Conservation (phyloP, 441 rosid species). For the Eruca vesicaria region DNA sequence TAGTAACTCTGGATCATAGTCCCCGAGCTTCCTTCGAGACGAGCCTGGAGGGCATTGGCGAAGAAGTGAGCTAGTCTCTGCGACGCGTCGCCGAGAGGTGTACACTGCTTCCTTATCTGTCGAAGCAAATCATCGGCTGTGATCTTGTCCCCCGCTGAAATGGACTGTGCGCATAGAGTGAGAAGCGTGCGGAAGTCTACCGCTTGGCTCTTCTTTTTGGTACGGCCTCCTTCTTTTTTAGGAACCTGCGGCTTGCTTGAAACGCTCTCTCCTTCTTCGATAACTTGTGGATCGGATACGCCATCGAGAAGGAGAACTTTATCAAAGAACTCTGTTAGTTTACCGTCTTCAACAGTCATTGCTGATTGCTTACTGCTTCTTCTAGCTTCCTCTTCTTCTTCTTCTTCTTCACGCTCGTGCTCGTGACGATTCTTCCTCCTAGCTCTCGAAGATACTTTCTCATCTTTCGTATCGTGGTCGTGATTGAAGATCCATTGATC, state of each 20-base stretch:
- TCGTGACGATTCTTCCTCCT: slow-evolving; percentile 56
- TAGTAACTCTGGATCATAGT: slow-evolving; percentile 34
- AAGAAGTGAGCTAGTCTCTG: slow-evolving; percentile 80
- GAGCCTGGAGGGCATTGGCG: slow-evolving; percentile 63
- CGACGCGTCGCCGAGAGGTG: slow-evolving; percentile 75
- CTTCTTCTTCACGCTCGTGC: slow-evolving; percentile 41
- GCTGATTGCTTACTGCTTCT: slow-evolving; percentile 60
- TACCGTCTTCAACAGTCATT: slow-evolving; percentile 36
- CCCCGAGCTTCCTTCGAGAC: slow-evolving; percentile 46
- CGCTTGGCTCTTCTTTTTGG: slow-evolving; percentile 42
- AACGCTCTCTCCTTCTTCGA: slow-evolving; percentile 21
- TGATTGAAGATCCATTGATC: slow-evolving; percentile 46
- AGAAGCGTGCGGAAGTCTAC: slow-evolving; percentile 64
- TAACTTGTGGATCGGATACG: slow-evolving; percentile 14
- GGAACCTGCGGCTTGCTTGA: slow-evolving; percentile 26
- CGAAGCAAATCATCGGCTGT: slow-evolving; percentile 52
- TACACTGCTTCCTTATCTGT: slow-evolving; percentile 71
- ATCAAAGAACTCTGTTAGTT: slow-evolving; percentile 50
- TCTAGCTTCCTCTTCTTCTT: slow-evolving; percentile 41
- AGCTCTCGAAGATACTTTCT: slow-evolving; percentile 29
- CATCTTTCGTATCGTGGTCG: slow-evolving; percentile 24
- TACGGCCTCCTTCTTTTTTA: slow-evolving; percentile 40
- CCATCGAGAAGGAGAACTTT: slow-evolving; percentile 50
- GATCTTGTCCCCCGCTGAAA: slow-evolving; percentile 54
- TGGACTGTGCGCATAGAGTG: slow-evolving; percentile 67